Base-by-base conservation (phyloP, 768 basidiomycete species). In the Leccinellum rugosiceps region DNA sequence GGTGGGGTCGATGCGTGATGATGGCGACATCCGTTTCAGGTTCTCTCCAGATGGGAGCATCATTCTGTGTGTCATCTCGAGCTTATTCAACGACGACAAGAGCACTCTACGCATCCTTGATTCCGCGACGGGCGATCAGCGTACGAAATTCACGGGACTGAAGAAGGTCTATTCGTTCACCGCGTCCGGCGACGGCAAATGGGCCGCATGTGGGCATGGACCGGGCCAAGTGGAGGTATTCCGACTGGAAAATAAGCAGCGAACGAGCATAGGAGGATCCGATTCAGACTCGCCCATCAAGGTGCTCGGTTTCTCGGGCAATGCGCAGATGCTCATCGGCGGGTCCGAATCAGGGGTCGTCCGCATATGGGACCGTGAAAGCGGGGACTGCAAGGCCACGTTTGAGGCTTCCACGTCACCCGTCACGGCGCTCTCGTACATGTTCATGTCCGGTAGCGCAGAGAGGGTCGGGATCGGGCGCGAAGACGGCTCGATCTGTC, bases 401-500 rank as follows among this genome's bases (percentile, higher is more conserved):
- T 48, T 62, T 3, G 55, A 9, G 1, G 44, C 0, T 1, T 50
- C 55, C 26, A 48, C 59, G 3, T 57, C 57, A 3, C 35, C 4
- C 45, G 68, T 69, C 30, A 69, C 62, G 14, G 56, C 65, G 25
- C 51, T 70, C 21, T 59, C 54, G n/a, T 61, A 51, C 28, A 34
- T 47, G 15, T 10, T 15, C 31, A 41, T 26, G 0, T 26, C 54
- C 21, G 44, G 51, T 19, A 51, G 49, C 2, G 31, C 17, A 6
- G 28, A 32, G 17, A 48, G 34, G 30, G 26, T 67, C 9, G 57
- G 54, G n/a, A 56, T 65, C 44, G 66, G 65, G 5, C 57, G 62
- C 26, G 55, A 62, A 38, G 67, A 68, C 38, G 60, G 62, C n/a
- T 64, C 58, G 31, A 14, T 61, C 50, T 32, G 34, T 23, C 2